Evolutionary conservation across 2,329 filamentous ascomycete species (phyloP), one percentile per base, ranked within the genome.

Genomic region (Zasmidium cellare): DNA sequence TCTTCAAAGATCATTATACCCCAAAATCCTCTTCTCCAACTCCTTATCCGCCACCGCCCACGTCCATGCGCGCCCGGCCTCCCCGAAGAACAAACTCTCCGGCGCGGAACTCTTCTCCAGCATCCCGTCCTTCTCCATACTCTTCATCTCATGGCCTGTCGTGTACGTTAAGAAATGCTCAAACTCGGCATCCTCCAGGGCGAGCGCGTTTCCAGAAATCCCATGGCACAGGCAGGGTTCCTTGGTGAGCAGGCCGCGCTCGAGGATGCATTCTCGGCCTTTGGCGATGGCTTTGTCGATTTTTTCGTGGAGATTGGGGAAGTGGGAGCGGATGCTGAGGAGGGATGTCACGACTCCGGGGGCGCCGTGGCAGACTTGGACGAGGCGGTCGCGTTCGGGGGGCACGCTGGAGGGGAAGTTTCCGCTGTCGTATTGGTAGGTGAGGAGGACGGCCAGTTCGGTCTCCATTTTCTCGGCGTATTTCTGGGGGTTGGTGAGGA

Each of bases 351-450:
- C 74, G 20, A 88, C 81, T 0, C 87, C 87, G 2, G 87, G 83
- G 0, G 84, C 84, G 2, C 87, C 87, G 65, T 89, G 87, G 66
- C 86, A 89, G 72, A 87, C 86, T 67, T 89, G 86, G 6, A 89
- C 80, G 6, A 86, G 74, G 45, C 77, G 73, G 60, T 79, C 75
- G 48, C 75, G 77, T 24, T 80, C 75, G 52, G 77, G 70, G 59
- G 78, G 79, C 9, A 82, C 77, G 48, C 79, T 82, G 6, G 81
- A 81, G 0, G 84, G 84, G 75, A 87, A 89, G 68, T 88, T 89
- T 3, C 87, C 86, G 58, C 80, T 82, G 3, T 80, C 75, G 53
- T 78, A 79, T 67, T 91, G 87, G 61, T 83, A 77, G 35, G 80
- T 80, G 2, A 91, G 75, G 11, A 90, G 68, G 9, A 78, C 77